Percentiles rank a stretch among this genome's conserved stretches.
phyloP scores from a whole-genome alignment of 2,329 filamentous ascomycete species.

The Pseudopithomyces chartarum region DNA sequence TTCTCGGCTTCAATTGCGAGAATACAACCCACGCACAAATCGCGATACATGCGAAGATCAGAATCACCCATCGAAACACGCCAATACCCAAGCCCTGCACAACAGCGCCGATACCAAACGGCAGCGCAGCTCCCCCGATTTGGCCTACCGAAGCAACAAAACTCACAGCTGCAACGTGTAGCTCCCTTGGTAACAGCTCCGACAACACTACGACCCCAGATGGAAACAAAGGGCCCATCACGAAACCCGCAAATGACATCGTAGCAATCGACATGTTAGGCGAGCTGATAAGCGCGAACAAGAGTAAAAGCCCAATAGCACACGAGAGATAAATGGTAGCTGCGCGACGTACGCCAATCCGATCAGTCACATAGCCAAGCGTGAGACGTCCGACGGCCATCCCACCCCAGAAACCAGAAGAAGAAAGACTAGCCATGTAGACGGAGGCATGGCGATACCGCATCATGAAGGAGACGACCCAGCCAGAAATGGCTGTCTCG shows the following conservation, averaged over 20 bases:
- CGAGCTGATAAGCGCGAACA: constrained; percentile 25
- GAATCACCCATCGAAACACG: constrained; percentile 42
- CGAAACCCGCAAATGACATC: constrained; percentile 45
- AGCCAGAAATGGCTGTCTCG: constrained; percentile 53
- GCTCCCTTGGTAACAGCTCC: constrained; percentile 42
- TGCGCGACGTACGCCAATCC: constrained; percentile 31
- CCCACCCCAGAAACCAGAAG: constrained; percentile 52
- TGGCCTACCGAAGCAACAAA: constrained; percentile 53
- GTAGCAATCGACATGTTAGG: constrained; percentile 33
- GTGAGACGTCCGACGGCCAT: constrained; percentile 49
- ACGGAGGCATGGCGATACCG: constrained; percentile 45
- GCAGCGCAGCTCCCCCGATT: constrained; percentile 50
- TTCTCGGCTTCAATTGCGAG: constrained; percentile 3
- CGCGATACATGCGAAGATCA: constrained; percentile 25
- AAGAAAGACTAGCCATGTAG: constrained; percentile 47
- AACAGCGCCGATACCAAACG: constrained; percentile 51
- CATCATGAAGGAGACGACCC: constrained; percentile 54
- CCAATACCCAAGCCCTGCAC: constrained; percentile 47
- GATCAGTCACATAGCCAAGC: constrained; percentile 34
- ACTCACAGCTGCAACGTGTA: constrained; percentile 52
- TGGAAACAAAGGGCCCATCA: constrained; percentile 51
- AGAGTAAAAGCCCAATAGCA: constrained; percentile 22
- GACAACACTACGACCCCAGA: constrained; percentile 49
- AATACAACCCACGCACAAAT: constrained; percentile 28
- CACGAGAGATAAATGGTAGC: constrained; percentile 29